A percentile compares a stretch with the other conserved stretches of the same genome.
Conservation (phyloP, 2,329 filamentous ascomycete genomes). For the Phialocephala sp. region DNA sequence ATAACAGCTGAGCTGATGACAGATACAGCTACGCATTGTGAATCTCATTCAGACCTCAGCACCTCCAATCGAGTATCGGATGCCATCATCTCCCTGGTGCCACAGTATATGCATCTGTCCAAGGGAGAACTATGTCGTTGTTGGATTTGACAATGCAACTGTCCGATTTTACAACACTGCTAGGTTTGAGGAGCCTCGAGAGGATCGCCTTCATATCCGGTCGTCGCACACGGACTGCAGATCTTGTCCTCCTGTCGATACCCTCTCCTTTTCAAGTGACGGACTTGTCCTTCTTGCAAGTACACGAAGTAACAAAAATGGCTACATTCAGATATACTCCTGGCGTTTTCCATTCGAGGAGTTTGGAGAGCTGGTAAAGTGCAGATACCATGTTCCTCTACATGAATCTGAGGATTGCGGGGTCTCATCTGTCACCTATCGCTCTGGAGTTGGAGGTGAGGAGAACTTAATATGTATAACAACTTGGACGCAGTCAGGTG, state of each 20-base stretch:
- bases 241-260: constrained; percentile 47
- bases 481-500: constrained; percentile 51
- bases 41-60: constrained; percentile 44
- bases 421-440: constrained; percentile 46
- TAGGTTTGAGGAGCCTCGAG: constrained; percentile 44
- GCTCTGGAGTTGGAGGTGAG: constrained; percentile 43
- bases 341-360: constrained; percentile 48
- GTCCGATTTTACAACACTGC: constrained; percentile 49
- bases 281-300: constrained; percentile 48
- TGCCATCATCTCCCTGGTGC: constrained; percentile 48
- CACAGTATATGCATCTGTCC: constrained; percentile 48
- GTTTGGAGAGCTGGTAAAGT: constrained; percentile 45
- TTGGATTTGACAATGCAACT: constrained; percentile 49
- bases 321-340: constrained; percentile 46
- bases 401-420: constrained; percentile 51
- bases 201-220: constrained; percentile 45
- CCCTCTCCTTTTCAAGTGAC: constrained; percentile 48
- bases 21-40: constrained; percentile 45
- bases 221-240: constrained; percentile 45
- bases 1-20: neutral
- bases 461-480: constrained; percentile 48
- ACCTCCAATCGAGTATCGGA: constrained; percentile 46
- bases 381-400: constrained; percentile 47
- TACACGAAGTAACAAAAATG: constrained; percentile 45
- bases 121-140: constrained; percentile 48